Base-by-base conservation (phyloP, 2,329 filamentous ascomycete genomes). In the Cladosporium sp. region DNA sequence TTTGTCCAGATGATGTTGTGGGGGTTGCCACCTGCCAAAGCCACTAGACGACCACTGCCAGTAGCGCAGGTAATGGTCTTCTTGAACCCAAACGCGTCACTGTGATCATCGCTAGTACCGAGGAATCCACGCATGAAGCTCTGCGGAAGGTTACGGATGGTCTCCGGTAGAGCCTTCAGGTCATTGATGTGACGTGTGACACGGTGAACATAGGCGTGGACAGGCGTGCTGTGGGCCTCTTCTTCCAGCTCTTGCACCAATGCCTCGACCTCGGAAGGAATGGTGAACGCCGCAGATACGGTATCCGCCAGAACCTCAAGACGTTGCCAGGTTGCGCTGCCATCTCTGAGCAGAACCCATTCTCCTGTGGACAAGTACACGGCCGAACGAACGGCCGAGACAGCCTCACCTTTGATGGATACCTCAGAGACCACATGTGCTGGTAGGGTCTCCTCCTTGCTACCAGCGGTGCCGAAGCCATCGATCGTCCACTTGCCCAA, bases 161-260 rank as follows among this genome's bases (percentile, higher is more conserved):
- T 96, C 0, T 83, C 85, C 0, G 93, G 93, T 4, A 98, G 83
- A 71, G 90, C 83, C 74, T 90, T 83, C 47, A 97, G 83, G 70
- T 97, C 95, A 55, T 87, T 83, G 15, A 92, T 73, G 75, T 99
- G 95, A 55, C 95, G 90, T 69, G 86, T 90, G 15, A 97, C 84
- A 15, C 95, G 90, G 79, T 97, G 93, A 32, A 94, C 80, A 74
- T 97, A 99, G n/a, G 95, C 95, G 12, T 86, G 83, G 6, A 92
- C 74, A 3, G 92, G 84, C 75, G 90, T 96, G 74, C 90, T 90
- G 75, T 97, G 91, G 4, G 92, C 91, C 79, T 99, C 94, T 28
- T 91, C 87, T 71, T 96, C 91, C 8, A 98, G 83, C 34, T 92
- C 91, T 76, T 91, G 89, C 6, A 89, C 92, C 59, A 97, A 82